Percentiles rank a stretch among this genome's conserved stretches.
phyloP scores from a whole-genome alignment of 768 basidiomycete species.

The Tephrocybe sp. region DNA sequence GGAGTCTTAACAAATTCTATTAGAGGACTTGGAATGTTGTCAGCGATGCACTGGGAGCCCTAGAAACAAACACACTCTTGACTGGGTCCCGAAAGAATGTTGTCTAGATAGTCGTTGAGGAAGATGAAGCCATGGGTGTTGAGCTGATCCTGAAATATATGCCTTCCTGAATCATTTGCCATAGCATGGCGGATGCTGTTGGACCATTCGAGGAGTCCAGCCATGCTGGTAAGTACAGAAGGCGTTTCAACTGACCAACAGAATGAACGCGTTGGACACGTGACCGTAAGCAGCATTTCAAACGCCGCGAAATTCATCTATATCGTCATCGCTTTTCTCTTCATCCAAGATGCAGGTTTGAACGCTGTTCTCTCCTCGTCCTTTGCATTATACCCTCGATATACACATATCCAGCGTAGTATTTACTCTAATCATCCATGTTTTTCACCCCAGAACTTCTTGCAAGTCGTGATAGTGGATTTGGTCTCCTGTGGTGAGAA shows the following conservation, averaged over 20 bases:
- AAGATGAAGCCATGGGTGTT: constrained; percentile 76
- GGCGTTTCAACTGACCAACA: not conserved
- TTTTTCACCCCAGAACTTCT: constrained; percentile 86
- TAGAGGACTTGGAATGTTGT: constrained; percentile 46
- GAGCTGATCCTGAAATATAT: constrained; percentile 69
- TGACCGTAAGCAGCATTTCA: constrained; percentile 12
- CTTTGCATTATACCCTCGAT: no score
- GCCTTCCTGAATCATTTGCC: constrained; percentile 68
- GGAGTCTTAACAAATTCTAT: constrained; percentile 86
- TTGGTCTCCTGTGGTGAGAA: constrained; percentile 78
- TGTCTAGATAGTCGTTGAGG: constrained; percentile 74
- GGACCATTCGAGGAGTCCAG: constrained; percentile 69
- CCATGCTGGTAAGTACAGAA: constrained; percentile 5
- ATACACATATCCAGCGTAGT: no score
- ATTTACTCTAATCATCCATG: constrained; percentile 53
- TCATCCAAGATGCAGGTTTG: no score
- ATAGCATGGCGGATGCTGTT: constrained; percentile 64
- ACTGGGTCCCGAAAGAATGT: constrained; percentile 63
- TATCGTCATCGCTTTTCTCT: no score
- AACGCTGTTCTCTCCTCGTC: no score
- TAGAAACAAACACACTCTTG: constrained; percentile 49
- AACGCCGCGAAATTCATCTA: no score
- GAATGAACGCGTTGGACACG: constrained; percentile 12
- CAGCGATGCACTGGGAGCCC: not conserved
- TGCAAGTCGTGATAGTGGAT: constrained; percentile 80